Base-by-base conservation (phyloP, 371 early-diverging fungal species). In the Amoeboaphelidium protococcarum region DNA sequence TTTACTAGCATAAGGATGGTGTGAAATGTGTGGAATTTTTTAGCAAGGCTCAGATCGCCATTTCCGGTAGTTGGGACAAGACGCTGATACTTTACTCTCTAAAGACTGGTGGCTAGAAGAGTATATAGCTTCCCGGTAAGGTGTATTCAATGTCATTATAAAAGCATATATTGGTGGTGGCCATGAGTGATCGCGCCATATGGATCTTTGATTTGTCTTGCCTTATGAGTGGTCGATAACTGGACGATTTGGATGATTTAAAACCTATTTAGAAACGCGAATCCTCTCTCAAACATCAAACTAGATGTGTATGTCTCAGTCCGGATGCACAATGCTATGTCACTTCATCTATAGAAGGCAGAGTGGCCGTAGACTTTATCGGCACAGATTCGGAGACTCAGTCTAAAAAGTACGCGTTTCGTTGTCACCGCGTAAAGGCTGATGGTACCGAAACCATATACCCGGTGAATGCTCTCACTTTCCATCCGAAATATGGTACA, bases 291-390 rank as follows among this genome's bases (percentile, higher is more conserved):
- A 2, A 19, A 19, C 10, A 13, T 2, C 25, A 42, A 1, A 26
- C 49, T 42, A 6, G 10, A 16, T 20, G 1, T 45, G 13, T 31
- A 10, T 24, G 2, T 4, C 26, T 45, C 2, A n/a, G 26, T 45
- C 2, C 2, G 12, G 6, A n/a, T 45, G 2, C 2, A n/a, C 21
- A 21, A 59, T 76, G 82, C 13, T 90, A 76, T 67, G 88, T 79
- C 2, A 69, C 69, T 24, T 66, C 76, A 45, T 88, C 89, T 2
- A 83, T 90, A 44, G 95, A 94, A 59, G 95, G 95, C 0, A 69
- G 95, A 4, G 78, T 90, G 2, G 82, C 87, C 10, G 79, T 94
- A 21, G 92, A 94, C 54, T 88, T 73, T 53, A 81, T 92, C 58
- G 80, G 80, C 51, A 67, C 73, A 23, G 63, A 69, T 1, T 58